These are phyloP conservation scores for Lolium multiflorum DNA, from an alignment of 176 grass and related monocot species.

Conservation along the genomic window DNA sequence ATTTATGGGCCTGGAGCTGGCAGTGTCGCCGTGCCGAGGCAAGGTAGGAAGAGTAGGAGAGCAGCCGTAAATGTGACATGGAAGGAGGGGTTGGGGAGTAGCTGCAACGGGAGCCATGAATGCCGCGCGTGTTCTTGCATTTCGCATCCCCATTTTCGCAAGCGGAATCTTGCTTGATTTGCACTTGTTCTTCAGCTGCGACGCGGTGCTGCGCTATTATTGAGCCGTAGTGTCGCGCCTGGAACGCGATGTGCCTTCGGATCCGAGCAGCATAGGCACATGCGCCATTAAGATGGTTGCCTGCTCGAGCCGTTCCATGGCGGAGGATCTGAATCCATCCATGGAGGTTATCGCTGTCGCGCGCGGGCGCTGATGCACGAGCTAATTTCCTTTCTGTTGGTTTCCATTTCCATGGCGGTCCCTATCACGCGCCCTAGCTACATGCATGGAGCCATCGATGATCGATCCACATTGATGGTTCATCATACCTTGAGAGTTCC, in stretches of 20 bases:
- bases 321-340: slow-evolving; percentile 19
- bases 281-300: neutral
- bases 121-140: neutral
- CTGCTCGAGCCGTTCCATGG: neutral
- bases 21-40: slow-evolving; percentile 24
- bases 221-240: slow-evolving; percentile 20
- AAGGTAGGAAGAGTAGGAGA: neutral
- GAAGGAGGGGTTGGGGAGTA: neutral
- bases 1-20: slow-evolving; percentile 7
- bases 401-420: neutral
- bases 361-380: neutral
- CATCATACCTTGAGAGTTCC: neutral
- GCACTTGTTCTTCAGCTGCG: neutral
- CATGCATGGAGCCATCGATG: neutral
- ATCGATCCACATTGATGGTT: neutral
- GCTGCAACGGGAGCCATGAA: neutral
- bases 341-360: neutral
- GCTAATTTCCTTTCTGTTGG: neutral
- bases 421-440: neutral
- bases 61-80: neutral
- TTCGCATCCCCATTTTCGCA: neutral
- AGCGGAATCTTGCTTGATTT: slow-evolving; percentile 8
- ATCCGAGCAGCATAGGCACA: neutral
- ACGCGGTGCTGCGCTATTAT: neutral
- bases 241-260: neutral